Percentiles rank a stretch among this genome's conserved stretches.
phyloP scores from a whole-genome alignment of 257 asterid genomes.

The Solanum medicagineum region DNA sequence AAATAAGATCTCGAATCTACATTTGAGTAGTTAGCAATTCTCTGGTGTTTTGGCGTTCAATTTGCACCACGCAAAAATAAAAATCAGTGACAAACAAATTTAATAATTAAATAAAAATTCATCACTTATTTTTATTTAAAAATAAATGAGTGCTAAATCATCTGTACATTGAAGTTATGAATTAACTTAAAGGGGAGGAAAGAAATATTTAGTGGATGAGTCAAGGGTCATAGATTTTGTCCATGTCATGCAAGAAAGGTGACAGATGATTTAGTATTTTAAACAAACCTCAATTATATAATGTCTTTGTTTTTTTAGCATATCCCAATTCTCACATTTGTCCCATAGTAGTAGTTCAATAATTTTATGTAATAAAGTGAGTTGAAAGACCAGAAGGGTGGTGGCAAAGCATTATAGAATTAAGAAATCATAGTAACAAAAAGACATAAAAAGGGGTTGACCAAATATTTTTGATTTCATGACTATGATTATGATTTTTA shows the following conservation, averaged over 20 bases:
- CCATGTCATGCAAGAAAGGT: not conserved
- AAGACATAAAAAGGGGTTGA: constrained; percentile 38
- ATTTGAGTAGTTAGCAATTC: not conserved
- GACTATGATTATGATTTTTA: constrained; percentile 12
- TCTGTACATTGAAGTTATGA: not conserved
- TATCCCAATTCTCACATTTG: not conserved
- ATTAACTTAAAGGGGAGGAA: not conserved
- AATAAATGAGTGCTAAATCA: not conserved
- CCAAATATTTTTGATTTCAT: constrained; percentile 2
- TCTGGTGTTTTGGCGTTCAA: not conserved
- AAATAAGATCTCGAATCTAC: not conserved
- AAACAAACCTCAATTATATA: not conserved
- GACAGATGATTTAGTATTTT: constrained; percentile 5
- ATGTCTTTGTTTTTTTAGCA: not conserved
- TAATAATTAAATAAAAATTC: not conserved
- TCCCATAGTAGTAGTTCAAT: not conserved
- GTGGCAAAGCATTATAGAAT: constrained; percentile 45
- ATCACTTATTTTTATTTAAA: not conserved
- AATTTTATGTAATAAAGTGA: not conserved
- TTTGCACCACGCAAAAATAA: not conserved
- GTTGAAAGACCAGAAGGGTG: constrained; percentile 8
- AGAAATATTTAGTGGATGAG: constrained; percentile 9
- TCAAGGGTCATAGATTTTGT: constrained; percentile 19
- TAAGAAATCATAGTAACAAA: constrained; percentile 24
- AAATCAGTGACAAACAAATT: not conserved